Conservation (phyloP, 257 asterid genomes). For the Apocynum venetum region DNA sequence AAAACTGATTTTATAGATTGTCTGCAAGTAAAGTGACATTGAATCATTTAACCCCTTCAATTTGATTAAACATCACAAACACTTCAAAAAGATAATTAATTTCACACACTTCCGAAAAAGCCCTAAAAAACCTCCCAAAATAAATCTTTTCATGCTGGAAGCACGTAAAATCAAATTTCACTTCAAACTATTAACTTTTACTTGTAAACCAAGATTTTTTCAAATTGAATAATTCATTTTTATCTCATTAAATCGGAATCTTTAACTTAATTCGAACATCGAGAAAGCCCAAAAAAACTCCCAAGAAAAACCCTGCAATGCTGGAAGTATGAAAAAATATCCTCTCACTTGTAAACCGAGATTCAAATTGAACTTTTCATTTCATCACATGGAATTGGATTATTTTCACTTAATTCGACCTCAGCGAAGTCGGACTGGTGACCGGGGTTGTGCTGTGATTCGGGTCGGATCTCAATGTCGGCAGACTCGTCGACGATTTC, state of each 20-base stretch:
- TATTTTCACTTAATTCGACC: conserved; percentile 33
- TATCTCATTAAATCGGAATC: not conserved
- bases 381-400: not conserved
- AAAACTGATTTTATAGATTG: conserved; percentile 79
- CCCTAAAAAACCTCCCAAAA: not conserved
- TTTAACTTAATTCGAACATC: conserved; percentile 14
- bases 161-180: not conserved
- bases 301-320: not conserved
- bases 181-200: not conserved
- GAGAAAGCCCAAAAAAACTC: conserved; percentile 1
- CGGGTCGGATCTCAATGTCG: conserved; percentile 95
- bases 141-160: not conserved
- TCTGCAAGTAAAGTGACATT: conserved; percentile 41
- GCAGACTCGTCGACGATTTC: conserved; percentile 94
- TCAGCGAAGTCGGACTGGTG: conserved; percentile 89
- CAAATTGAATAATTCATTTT: not conserved
- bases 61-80: not conserved
- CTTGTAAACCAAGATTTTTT: not conserved
- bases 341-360: not conserved
- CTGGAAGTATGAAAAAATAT: not conserved
- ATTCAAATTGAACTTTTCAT: not conserved
- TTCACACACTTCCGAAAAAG: not conserved
- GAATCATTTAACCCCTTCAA: not conserved
- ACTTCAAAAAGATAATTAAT: not conserved
- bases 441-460: conserved; percentile 91